Base-by-base conservation (phyloP, 306 rosid species). In the Ziziphus jujuba region DNA sequence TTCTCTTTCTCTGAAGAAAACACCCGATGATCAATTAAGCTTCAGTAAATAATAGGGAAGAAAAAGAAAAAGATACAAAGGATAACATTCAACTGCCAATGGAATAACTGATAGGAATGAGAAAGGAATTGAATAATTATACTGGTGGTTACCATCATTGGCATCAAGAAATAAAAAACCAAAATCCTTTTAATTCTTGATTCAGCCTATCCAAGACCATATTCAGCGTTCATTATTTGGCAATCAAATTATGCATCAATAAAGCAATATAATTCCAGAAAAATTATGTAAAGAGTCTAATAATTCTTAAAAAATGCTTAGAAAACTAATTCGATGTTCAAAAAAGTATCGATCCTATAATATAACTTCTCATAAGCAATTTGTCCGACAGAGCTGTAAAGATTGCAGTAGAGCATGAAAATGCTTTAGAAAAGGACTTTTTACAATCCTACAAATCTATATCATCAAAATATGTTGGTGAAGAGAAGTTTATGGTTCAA, bases 1-100 rank as follows among this genome's bases (percentile, higher is more conserved):
- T 82, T 77, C 66, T 79, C 90, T 77, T 77, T 85, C 36, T 82
- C 87, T 82, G 79, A 61, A 74, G 44, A 50, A 50, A 25, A 33
- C 54, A 74, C 40, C 69, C 49, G 51, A 61, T 34, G 16, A 61
- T 70, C 58, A 70, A 70, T 35, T 5, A 60, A 67, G 15, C 67
- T 68, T 22, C 67, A 47, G 44, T 38, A 19, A 45, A 25, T 3
- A 24, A 9, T 53, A 34, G 20, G 7, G 17, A 14, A 50, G 5
- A 8, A 50, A 6, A 16, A 16, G 10, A 19, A 5, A 5, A 15
- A 5, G 20, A 49, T 16, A 15, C 54, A 49, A 15, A 22, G 52
- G 57, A 61, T 28, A 67, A 52, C 38, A 51, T 25, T 31, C 35
- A 25, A 40, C 55, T 58, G 33, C 51, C 43, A n/a, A 19, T 19